Percentiles rank a stretch among this genome's conserved stretches.
Evolutionary conservation across 192 early-diverging fungal species (phyloP).

Genomic region (Coemansia biformis): DNA sequence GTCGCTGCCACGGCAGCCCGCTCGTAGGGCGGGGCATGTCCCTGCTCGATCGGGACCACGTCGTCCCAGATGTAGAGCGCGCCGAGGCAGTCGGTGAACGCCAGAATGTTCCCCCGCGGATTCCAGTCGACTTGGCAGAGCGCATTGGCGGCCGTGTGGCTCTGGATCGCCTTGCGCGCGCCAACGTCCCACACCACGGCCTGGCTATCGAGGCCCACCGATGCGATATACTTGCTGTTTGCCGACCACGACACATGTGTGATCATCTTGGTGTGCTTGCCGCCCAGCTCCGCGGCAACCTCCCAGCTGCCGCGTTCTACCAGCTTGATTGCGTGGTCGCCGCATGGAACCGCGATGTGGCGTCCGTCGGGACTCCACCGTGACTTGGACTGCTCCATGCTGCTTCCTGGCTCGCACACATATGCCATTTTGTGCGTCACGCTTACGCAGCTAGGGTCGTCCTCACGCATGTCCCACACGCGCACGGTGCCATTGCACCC

Average conservation of each 20-base stretch:
- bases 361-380: conserved; percentile 63
- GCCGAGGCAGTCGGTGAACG: conserved; percentile 55
- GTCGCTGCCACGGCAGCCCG: too few species aligned
- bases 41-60: conserved; percentile 49
- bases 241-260: conserved; percentile 58
- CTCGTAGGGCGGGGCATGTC: conserved; percentile 26
- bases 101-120: conserved; percentile 59
- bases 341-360: conserved; percentile 56
- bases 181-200: conserved; percentile 65
- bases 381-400: conserved; percentile 37
- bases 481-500: conserved; percentile 59
- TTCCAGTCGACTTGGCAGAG: conserved; percentile 64
- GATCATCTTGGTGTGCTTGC: conserved; percentile 43
- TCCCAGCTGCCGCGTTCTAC: conserved; percentile 39
- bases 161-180: conserved; percentile 44
- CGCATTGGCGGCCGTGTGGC: conserved; percentile 28
- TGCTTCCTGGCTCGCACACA: conserved; percentile 44
- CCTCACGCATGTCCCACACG: conserved; percentile 58
- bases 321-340: conserved; percentile 35
- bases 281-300: conserved; percentile 20
- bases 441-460: conserved; percentile 45
- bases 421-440: conserved; percentile 31
- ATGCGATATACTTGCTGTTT: conserved; percentile 59
- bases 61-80: conserved; percentile 57
- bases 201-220: conserved; percentile 44